phyloP scores from a whole-genome alignment of 352 stramenopile genomes.

The Pythium sp. region DNA sequence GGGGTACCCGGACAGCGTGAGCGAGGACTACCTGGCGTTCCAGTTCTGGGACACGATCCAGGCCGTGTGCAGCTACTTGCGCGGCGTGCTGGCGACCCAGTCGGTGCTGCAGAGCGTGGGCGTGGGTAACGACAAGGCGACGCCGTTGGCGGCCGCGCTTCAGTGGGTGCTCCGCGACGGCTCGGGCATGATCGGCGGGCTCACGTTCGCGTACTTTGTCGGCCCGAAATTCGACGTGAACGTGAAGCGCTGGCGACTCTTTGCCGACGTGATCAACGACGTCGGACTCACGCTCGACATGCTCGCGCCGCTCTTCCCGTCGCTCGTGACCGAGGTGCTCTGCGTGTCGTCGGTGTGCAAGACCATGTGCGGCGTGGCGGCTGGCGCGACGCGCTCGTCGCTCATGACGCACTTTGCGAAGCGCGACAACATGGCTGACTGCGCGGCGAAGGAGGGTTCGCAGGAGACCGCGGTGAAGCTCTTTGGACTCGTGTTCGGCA shows the following conservation, averaged over 20 bases:
- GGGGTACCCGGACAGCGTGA: constrained; percentile 84
- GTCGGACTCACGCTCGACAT: constrained; percentile 91
- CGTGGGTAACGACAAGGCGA: constrained; percentile 87
- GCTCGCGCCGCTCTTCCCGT: constrained; percentile 69
- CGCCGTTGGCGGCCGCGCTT: constrained; percentile 65
- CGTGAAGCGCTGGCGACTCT: constrained; percentile 95
- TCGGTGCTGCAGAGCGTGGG: constrained; percentile 92
- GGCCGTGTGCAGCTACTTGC: constrained; percentile 93
- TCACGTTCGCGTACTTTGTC: constrained; percentile 93
- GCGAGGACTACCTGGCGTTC: constrained; percentile 92
- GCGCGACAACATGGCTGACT: constrained; percentile 87
- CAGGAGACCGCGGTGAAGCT: constrained; percentile 96
- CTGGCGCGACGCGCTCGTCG: constrained; percentile 91
- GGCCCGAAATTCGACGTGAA: constrained; percentile 91
- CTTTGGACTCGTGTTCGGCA: constrained; percentile 88
- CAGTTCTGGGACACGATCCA: constrained; percentile 96
- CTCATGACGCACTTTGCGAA: constrained; percentile 90
- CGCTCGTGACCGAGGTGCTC: constrained; percentile 61
- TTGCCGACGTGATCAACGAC: constrained; percentile 97
- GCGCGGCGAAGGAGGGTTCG: constrained; percentile 94
- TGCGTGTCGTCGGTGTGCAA: constrained; percentile 91
- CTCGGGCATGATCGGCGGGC: constrained; percentile 86
- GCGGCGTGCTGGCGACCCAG: constrained; percentile 91
- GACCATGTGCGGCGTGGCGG: constrained; percentile 94
- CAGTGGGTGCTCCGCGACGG: constrained; percentile 79